phyloP scores from a whole-genome alignment of 345 rosid species.

The Dovyalis caffra region DNA sequence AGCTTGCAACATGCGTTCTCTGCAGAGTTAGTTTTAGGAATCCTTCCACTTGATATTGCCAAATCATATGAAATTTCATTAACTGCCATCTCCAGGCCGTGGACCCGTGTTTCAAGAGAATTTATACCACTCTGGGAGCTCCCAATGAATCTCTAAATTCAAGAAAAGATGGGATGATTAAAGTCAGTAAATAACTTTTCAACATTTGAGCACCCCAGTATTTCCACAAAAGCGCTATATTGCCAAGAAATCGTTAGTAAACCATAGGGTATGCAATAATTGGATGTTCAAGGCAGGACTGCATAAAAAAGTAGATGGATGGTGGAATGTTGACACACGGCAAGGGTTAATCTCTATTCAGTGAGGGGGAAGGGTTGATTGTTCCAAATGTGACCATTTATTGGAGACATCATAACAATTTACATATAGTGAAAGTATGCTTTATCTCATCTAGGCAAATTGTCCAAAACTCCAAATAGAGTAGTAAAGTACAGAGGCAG shows the following conservation, averaged over 20 bases:
- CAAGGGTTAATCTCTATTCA: neutral
- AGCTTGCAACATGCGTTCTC: conserved; percentile 80
- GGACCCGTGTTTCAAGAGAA: conserved; percentile 80
- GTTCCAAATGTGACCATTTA: neutral
- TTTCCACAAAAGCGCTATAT: neutral
- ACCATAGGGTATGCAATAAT: neutral
- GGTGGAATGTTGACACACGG: neutral
- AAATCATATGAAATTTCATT: conserved; percentile 79
- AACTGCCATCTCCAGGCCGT: conserved; percentile 82
- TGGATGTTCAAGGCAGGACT: neutral
- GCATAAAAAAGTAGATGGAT: neutral
- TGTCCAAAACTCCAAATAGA: neutral
- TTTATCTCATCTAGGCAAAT: neutral
- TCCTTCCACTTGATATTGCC: conserved; percentile 62
- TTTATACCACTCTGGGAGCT: conserved; percentile 82
- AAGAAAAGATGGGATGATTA: conserved; percentile 6
- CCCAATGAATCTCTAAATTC: conserved; percentile 74
- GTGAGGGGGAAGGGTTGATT: neutral
- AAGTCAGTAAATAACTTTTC: conserved; percentile 13
- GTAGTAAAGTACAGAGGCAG: neutral
- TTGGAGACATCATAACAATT: neutral
- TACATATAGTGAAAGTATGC: neutral
- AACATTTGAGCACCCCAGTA: neutral
- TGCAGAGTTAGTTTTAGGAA: conserved; percentile 35
- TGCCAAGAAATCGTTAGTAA: neutral